Evolutionary conservation across 192 early-diverging fungal genomes (phyloP), one percentile per base, ranked within the genome.

Genomic region (Coemansia sp.): DNA sequence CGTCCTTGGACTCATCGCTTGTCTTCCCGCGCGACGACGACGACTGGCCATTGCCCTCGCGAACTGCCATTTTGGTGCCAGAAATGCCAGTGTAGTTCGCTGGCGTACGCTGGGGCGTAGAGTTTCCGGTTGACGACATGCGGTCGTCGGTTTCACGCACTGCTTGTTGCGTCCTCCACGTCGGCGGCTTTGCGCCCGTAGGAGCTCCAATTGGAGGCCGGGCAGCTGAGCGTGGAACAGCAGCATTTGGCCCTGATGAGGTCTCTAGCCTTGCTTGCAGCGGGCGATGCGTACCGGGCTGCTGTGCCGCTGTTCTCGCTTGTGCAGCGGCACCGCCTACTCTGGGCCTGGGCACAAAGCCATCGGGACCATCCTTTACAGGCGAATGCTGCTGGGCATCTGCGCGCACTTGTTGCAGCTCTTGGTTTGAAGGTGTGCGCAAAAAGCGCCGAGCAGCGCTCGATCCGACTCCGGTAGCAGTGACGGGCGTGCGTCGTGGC

Each of bases 181-280:
- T 76, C 6, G 73, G 81, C 40, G 74, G 74, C 58, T 75, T 72
- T 22, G 76, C 68, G 0, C 70, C 73, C 8, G 62, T 63, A 24
- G 44, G 33, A 3, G 20, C 73, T 27, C 68, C 79, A 27, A 69
- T 27, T 20, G 70, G 69, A 16, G 65, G 69, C 29, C 81, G 68
- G 1, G 72, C 63, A 12, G 62, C 65, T 2, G 64, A 68, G 33
- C 81, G 76, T 31, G 65, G 67, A 24, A 47, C 55, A n/a, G 41
- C 71, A 6, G 68, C 22, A 47, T 44, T 31, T 3, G 47, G 36
- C 47, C 55, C 8, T 3, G 57, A 57, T 0, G 73, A 73, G 2
- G 81, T 84, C 66, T 84, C 81, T 11, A 84, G 41, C 53, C 61
- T 75, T 39, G 81, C 81, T 62, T 84, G 81, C 65, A 84, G 44